Percentiles rank a stretch among this genome's conserved stretches.
Evolutionary conservation across 108 stramenopile genomes (phyloP).

Genomic region (Seminavis robusta): DNA sequence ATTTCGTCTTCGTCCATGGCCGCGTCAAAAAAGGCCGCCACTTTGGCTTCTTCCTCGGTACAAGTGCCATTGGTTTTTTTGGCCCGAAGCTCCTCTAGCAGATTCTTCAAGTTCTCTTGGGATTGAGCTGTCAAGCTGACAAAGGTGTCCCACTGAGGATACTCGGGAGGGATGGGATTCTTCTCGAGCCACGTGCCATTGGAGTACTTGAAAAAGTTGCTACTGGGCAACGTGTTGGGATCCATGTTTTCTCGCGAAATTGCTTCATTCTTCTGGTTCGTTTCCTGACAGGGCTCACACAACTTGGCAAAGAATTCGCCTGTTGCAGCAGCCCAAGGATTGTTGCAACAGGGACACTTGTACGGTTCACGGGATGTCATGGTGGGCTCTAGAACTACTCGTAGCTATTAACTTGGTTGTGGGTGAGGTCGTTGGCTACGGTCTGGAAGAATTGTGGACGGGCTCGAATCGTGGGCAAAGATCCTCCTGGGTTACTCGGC

Average conservation of each 20-base stretch:
- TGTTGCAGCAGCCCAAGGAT: conserved; percentile 55
- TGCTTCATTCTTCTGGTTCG: conserved; percentile 9
- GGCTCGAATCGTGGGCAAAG: too few relatives aligned
- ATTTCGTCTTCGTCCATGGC: conserved; percentile 73
- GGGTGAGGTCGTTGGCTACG: too few relatives aligned
- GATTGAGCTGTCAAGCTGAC: conserved; percentile 50
- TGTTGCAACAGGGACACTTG: conserved; percentile 51
- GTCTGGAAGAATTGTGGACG: too few relatives aligned
- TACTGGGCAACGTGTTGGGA: conserved; percentile 19
- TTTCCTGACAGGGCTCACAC: conserved; percentile 44
- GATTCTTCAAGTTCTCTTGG: conserved; percentile 62
- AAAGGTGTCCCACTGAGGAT: conserved; percentile 80
- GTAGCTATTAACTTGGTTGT: too few relatives aligned
- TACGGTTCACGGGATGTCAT: not conserved
- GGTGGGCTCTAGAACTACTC: too few relatives aligned
- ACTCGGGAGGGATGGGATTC: conserved; percentile 81
- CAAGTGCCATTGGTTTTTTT: conserved; percentile 11
- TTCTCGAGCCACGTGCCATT: conserved; percentile 73
- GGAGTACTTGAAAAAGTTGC: conserved; percentile 63
- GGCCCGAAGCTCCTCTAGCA: conserved; percentile 35
- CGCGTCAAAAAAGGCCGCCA: conserved; percentile 60
- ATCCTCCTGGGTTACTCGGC: too few relatives aligned
- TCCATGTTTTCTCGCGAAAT: conserved; percentile 51
- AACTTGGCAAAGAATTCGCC: conserved; percentile 52
- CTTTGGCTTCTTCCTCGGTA: conserved; percentile 49